phyloP scores from a whole-genome alignment of 2,329 filamentous ascomycete species.

The Fusarium sp. region DNA sequence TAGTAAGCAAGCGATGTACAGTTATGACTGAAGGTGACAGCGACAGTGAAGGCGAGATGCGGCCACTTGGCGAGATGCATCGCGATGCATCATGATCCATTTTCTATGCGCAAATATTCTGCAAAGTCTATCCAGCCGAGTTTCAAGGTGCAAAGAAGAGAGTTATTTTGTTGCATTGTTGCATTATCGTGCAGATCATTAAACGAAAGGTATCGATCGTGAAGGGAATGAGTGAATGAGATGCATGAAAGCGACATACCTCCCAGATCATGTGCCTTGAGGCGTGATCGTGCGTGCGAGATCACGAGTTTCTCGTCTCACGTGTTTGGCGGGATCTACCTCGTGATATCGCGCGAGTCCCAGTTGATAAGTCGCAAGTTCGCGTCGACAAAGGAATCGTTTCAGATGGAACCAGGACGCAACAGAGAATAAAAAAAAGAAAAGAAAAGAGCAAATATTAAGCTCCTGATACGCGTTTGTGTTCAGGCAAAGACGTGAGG shows the following conservation, averaged over 20 bases:
- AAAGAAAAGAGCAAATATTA: conserved; percentile 20
- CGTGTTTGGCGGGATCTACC: conserved; percentile 62
- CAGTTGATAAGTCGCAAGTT: conserved; percentile 49
- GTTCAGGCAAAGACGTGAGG: conserved; percentile 29
- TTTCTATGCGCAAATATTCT: conserved; percentile 20
- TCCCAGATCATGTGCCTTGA: conserved; percentile 61
- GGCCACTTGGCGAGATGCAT: conserved; percentile 39
- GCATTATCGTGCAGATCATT: conserved; percentile 14
- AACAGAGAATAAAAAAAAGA: conserved; percentile 14
- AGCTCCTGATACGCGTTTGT: conserved; percentile 33
- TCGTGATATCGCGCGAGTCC: conserved; percentile 62
- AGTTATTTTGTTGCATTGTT: not conserved
- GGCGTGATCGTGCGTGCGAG: conserved; percentile 50
- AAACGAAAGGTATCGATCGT: conserved; percentile 41
- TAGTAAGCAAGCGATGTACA: conserved; percentile 17
- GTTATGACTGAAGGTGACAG: conserved; percentile 11
- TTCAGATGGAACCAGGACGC: conserved; percentile 17
- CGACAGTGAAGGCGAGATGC: conserved; percentile 12
- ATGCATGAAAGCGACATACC: conserved; percentile 57
- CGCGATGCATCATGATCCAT: not conserved
- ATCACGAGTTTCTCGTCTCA: conserved; percentile 62
- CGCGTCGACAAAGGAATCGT: conserved; percentile 31
- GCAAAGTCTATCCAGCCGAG: not conserved
- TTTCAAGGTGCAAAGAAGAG: not conserved
- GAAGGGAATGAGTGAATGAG: conserved; percentile 35